A percentile compares a stretch with the other conserved stretches of the same genome.
Conservation (phyloP, 768 basidiomycete genomes). For the Psilocybe cubensis region DNA sequence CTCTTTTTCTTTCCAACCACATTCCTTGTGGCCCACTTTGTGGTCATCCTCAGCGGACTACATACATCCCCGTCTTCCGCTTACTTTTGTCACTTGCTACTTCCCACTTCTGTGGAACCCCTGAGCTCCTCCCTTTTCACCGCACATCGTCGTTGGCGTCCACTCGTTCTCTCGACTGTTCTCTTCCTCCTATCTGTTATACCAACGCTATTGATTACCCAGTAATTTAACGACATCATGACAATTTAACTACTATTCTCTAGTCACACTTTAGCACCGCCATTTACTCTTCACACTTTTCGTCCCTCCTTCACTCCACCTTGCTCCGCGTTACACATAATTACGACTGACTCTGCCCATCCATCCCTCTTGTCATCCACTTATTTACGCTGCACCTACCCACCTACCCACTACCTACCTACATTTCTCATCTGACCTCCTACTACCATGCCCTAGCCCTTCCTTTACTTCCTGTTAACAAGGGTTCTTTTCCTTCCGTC, state of each 20-base stretch:
- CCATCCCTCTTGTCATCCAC: background rate
- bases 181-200: slow-evolving; percentile 4
- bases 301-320: background rate
- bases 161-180: slow-evolving; percentile 9
- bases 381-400: background rate
- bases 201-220: slow-evolving; percentile 20
- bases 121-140: background rate
- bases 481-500: background rate
- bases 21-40: too few species aligned
- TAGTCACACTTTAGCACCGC: background rate
- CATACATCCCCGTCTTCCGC: background rate
- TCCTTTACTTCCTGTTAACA: background rate
- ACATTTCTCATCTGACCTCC: background rate
- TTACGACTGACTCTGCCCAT: background rate
- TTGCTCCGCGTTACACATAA: background rate
- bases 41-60: too few species aligned
- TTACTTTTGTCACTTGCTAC: background rate
- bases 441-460: background rate
- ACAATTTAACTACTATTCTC: slow-evolving; percentile 1
- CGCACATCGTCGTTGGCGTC: slow-evolving; percentile 10
- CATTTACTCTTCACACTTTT: background rate
- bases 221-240: slow-evolving; percentile 18
- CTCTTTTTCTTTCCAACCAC: too few species aligned
- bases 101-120: background rate
- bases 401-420: background rate